These are phyloP conservation scores for Candida ovalis DNA, from an alignment of 805 yeast species.

Conservation along the genomic window DNA sequence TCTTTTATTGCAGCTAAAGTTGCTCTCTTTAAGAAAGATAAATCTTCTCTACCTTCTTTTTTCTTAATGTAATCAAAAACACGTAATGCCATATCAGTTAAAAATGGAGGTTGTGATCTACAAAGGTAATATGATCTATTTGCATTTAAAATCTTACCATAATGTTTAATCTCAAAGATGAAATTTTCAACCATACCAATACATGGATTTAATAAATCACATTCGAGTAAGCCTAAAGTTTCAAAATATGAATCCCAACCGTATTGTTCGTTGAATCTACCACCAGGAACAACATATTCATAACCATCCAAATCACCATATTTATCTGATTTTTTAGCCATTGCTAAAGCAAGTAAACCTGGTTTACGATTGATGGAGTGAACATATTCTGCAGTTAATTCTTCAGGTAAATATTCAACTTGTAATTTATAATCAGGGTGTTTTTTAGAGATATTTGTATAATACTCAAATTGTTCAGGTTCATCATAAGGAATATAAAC, in stretches of 20 bases:
- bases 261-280: constrained; percentile 91
- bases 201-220: constrained; percentile 65
- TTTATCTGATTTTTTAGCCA: constrained; percentile 38
- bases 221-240: constrained; percentile 72
- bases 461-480: constrained; percentile 71
- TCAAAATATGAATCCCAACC: constrained; percentile 99
- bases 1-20: constrained; percentile 80
- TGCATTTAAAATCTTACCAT: constrained; percentile 92
- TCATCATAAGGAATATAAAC: constrained; percentile 72
- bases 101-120: constrained; percentile 94
- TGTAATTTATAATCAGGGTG: constrained; percentile 59
- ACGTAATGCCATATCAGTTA: constrained; percentile 84
- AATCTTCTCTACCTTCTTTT: constrained; percentile 40
- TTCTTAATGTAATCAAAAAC: constrained; percentile 53
- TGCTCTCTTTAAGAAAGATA: constrained; percentile 62
- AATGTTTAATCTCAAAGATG: constrained; percentile 82
- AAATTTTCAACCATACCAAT: constrained; percentile 90
- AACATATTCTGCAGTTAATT: constrained; percentile 73
- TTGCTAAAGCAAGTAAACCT: constrained; percentile 80
- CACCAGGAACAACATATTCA: constrained; percentile 96
- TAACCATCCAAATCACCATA: constrained; percentile 45
- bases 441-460: constrained; percentile 44
- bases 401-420: constrained; percentile 72
- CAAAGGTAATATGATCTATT: constrained; percentile 87
- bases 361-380: constrained; percentile 76